Evolutionary conservation across 768 basidiomycete genomes (phyloP), one percentile per base, ranked within the genome.

Genomic region (Auricularia auricula-judae): DNA sequence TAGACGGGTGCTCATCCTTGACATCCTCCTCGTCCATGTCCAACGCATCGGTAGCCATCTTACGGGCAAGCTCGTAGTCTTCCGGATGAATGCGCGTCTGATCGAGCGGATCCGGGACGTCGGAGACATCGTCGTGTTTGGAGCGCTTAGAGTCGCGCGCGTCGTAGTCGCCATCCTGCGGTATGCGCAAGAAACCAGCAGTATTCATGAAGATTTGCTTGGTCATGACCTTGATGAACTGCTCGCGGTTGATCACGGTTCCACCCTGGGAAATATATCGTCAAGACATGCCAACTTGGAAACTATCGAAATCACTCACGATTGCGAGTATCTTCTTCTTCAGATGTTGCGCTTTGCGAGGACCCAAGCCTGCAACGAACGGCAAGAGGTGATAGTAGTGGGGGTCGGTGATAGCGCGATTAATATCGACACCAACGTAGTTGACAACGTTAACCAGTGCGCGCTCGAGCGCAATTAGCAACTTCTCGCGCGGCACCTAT

Each of bases 1-100:
- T 86, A 1, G 97, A 98, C 34, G 94, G 91, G 72, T 96, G 91
- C 70, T 90, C 86, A 68, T 92, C 91, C 64, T 91, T 90, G 39
- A 93, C 82, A 76, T 99, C 97, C 74, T 98, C 97, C 70, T 96
- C 94, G 68, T 99, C 97, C n/a, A 93, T 82, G 71, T 98, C 97
- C 14, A 98, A 82, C 3, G 96, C 93, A 74, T 98, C 94, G 21
- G 92, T 91, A 43, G 96, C 96, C 94, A 99, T 97, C 79, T 98
- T 98, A 42, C 93, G 87, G 3, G 97, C 96, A 44, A 98, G 81
- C 68, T 98, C 95, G 72, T 98, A 99, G 75, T 99, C 97, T 73
- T 96, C 92, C 4, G 93, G 93, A 71, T 99, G 97, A 63, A 99
- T 92, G 21, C 97, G 90, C 43, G 95, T 98, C 71, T 87, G 86